Conservation (phyloP, 2,329 filamentous ascomycete species). For the Alternaria arborescens region DNA sequence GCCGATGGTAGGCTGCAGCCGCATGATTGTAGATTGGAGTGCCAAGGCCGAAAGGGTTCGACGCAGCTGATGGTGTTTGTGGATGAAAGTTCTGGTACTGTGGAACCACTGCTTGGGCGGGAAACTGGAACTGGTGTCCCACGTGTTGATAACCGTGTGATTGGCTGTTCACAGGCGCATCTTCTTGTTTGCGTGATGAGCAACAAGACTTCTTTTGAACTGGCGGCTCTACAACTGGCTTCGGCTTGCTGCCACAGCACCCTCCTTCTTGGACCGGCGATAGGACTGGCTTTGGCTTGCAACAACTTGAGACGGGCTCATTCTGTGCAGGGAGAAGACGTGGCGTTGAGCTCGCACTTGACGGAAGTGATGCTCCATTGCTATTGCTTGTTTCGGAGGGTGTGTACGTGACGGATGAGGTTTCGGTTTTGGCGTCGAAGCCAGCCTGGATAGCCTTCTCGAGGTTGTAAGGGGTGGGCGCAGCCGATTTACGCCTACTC, state of each 20-base stretch:
- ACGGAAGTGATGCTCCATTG: conserved; percentile 44
- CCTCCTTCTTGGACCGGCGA: conserved; percentile 29
- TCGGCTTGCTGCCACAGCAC: conserved; percentile 43
- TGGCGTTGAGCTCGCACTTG: conserved; percentile 51
- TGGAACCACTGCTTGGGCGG: conserved; percentile 31
- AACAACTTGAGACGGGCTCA: conserved; percentile 43
- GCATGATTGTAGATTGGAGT: conserved; percentile 48
- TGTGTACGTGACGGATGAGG: conserved; percentile 41
- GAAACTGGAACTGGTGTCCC: conserved; percentile 31
- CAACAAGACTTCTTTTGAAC: conserved; percentile 45
- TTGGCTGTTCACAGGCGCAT: conserved; percentile 12
- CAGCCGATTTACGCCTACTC: conserved; percentile 40
- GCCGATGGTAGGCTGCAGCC: conserved; percentile 41
- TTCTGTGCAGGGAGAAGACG: conserved; percentile 40
- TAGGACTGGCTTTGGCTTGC: conserved; percentile 38
- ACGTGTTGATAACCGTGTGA: conserved; percentile 16
- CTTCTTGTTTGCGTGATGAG: conserved; percentile 30
- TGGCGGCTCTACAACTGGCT: conserved; percentile 22
- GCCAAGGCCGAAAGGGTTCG: conserved; percentile 40
- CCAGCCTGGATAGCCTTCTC: conserved; percentile 48
- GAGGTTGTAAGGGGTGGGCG: conserved; percentile 37
- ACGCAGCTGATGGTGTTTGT: conserved; percentile 20
- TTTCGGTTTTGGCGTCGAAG: conserved; percentile 43
- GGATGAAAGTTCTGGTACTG: conserved; percentile 32
- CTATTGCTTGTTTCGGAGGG: conserved; percentile 47